Evolutionary conservation across 331 rosid genomes (phyloP).

Genomic region (Quercus tomentella): DNA sequence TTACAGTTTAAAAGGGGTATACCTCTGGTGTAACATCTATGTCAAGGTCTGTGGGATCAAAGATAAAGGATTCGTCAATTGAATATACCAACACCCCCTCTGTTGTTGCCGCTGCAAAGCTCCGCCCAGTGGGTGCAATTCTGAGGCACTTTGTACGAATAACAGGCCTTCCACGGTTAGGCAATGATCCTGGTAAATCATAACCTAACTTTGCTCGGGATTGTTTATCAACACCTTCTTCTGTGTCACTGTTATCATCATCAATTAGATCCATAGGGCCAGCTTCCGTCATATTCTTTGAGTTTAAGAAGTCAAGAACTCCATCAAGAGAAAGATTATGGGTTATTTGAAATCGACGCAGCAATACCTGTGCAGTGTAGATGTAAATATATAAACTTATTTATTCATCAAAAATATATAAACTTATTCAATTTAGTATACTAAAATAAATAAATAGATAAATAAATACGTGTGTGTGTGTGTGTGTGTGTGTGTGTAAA

Average conservation of each 20-base stretch:
- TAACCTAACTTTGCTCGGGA: slow-evolving; percentile 58
- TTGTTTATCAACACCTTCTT: slow-evolving; percentile 89
- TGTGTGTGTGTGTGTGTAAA: background rate
- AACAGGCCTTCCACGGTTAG: slow-evolving; percentile 81
- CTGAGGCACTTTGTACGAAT: slow-evolving; percentile 75
- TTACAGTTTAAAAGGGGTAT: background rate
- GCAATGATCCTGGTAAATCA: slow-evolving; percentile 82
- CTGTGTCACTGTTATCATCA: slow-evolving; percentile 76
- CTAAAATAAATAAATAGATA: background rate
- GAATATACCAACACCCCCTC: slow-evolving; percentile 91
- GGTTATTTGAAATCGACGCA: slow-evolving; percentile 83
- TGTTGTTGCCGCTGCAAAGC: slow-evolving; percentile 90
- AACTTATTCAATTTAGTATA: background rate
- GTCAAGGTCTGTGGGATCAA: slow-evolving; percentile 94
- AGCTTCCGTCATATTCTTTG: slow-evolving; percentile 92
- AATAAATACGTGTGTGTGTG: too few species aligned
- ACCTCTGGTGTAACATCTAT: slow-evolving; percentile 95
- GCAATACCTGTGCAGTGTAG: slow-evolving; percentile 56
- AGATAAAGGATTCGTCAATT: slow-evolving; percentile 84
- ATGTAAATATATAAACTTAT: slow-evolving; percentile 18
- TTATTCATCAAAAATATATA: background rate
- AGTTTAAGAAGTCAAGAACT: slow-evolving; percentile 83
- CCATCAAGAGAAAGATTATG: slow-evolving; percentile 94
- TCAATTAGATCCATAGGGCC: slow-evolving; percentile 92
- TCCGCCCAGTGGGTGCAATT: slow-evolving; percentile 95